Evolutionary conservation across 208 protist species (phyloP).

Genomic region (Leishmania braziliensis): DNA sequence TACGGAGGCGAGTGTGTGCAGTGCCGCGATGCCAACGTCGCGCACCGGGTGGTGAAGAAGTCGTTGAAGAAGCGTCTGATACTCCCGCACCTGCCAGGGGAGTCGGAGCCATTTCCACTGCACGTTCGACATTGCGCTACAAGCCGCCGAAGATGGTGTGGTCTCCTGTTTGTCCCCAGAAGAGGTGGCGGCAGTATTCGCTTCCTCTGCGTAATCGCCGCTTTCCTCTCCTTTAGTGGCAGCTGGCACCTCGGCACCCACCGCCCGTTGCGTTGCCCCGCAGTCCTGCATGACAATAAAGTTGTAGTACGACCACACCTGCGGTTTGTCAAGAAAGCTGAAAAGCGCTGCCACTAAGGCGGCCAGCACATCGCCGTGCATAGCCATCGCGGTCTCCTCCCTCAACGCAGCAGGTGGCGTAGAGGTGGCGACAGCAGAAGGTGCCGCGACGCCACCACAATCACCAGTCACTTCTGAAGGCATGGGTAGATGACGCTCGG

Average conservation of each 20-base stretch:
- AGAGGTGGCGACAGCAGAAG: background rate
- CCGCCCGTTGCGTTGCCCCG: background rate
- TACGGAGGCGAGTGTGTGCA: constrained; percentile 11
- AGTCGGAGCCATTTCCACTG: constrained; percentile 6
- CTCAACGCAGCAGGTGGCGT: no score
- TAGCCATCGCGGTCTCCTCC: background rate
- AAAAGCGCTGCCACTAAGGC: constrained; percentile 28
- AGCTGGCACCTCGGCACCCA: background rate
- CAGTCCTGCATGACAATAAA: constrained; percentile 5
- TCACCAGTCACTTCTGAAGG: background rate
- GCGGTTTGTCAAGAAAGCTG: constrained; percentile 19
- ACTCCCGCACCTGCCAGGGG: constrained; percentile 24
- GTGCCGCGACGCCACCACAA: background rate
- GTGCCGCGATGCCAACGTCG: constrained; percentile 7
- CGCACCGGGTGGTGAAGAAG: constrained; percentile 22
- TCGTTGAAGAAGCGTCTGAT: constrained; percentile 14
- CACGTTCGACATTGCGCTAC: constrained; percentile 20
- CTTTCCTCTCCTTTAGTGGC: background rate
- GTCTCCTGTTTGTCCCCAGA: background rate
- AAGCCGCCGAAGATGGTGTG: constrained; percentile 16
- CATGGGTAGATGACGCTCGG: constrained; percentile 27
- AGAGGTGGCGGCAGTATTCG: background rate
- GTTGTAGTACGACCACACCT: constrained; percentile 27
- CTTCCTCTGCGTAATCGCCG: background rate
- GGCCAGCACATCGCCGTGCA: constrained; percentile 33